Evolutionary conservation across 768 basidiomycete genomes (phyloP), one percentile per base, ranked within the genome.

Genomic region (Termitomyces sp.): DNA sequence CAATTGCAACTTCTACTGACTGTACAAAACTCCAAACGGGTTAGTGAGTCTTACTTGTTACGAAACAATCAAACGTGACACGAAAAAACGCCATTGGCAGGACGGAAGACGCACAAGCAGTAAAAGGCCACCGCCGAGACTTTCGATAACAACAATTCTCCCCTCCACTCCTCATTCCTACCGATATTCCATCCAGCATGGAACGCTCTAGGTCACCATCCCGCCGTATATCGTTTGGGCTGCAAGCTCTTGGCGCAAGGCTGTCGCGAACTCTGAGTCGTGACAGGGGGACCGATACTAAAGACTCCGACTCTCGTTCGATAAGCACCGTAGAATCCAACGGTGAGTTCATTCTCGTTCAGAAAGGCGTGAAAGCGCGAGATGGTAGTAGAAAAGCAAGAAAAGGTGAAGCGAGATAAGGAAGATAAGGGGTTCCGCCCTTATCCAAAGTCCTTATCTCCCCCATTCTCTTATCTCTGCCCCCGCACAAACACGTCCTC

Each of bases 181-280:
- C 22, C n/a, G 22, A 44, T 22, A 13, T n/a, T 42, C 13, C 8
- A 10, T n/a, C 9, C 40, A 9, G 3, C n/a, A 42, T 42, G 40
- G 40, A 42, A 42, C 40, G 40, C n/a, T 60, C 61, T 12, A 51
- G 51, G 22, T 62, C 62, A 3, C 58, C 62, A 14, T 53, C 54
- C 22, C 58, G 58, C 16, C 62, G 57, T 40, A 24, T 55, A 26
- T 60, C 59, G 32, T 60, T 58, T 20, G 44, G 49, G 4, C 45
- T 63, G 4, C 53, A 57, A 16, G 53, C 56, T 6, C 35, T 63
- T 10, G 57, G 62, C n/a, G 57, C 53, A 4, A 63, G 56, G 52
- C 32, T 63, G n/a, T 52, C 54, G 33, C 56, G 59, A 4, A 60
- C 62, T 18, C 54, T 63, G 26, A 60, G 62, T 32, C 49, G 35